phyloP scores from a whole-genome alignment of 768 basidiomycete genomes.

The Lentinula lateritia region DNA sequence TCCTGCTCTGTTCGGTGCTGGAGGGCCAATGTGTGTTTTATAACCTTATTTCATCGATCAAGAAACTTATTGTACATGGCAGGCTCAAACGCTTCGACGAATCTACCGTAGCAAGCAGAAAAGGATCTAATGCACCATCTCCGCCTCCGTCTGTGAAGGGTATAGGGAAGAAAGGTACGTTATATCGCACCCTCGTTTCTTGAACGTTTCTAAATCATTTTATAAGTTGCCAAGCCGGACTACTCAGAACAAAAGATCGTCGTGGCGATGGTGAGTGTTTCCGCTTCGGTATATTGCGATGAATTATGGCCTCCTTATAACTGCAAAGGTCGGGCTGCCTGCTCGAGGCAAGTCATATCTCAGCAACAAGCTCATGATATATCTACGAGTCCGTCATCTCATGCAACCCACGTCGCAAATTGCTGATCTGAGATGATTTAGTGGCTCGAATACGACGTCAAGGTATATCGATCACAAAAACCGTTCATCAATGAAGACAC shows the following conservation, averaged over 20 bases:
- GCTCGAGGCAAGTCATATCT: conserved; percentile 98
- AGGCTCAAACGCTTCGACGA: conserved; percentile 82
- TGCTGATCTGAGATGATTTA: conserved; percentile 24
- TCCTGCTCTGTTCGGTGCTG: conserved; percentile 65
- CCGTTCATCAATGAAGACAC: background rate
- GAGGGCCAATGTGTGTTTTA: conserved; percentile 56
- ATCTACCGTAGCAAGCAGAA: conserved; percentile 59
- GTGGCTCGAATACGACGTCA: conserved; percentile 99
- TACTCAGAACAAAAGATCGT: conserved; percentile 99
- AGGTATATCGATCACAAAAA: conserved; percentile 35
- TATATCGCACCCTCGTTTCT: background rate
- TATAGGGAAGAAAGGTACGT: conserved; percentile 80
- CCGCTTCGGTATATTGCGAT: background rate
- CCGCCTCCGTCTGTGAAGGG: conserved; percentile 83
- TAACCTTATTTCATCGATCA: background rate
- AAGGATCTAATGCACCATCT: conserved; percentile 68
- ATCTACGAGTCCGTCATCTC: conserved; percentile 68
- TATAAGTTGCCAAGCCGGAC: conserved; percentile 87
- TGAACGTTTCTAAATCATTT: conserved; percentile 1
- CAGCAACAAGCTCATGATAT: conserved; percentile 95
- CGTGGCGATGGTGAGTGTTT: conserved; percentile 76
- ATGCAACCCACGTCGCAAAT: background rate
- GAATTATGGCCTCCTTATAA: background rate
- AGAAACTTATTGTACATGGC: background rate
- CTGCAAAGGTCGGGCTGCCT: conserved; percentile 82